Evolutionary conservation across 306 rosid genomes (phyloP).

Genomic region (Rosa multiflora): DNA sequence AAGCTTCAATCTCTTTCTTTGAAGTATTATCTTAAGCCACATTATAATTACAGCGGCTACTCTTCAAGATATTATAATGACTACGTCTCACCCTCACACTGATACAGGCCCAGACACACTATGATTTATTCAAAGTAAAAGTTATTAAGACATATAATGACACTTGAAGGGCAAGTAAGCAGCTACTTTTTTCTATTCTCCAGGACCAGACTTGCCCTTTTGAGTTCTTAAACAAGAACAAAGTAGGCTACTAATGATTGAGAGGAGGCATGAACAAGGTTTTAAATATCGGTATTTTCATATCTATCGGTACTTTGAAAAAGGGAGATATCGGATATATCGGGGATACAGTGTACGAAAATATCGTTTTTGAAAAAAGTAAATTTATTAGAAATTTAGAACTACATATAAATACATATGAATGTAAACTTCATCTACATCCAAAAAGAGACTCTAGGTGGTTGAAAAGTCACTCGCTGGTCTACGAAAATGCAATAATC

Average conservation of each 20-base stretch:
- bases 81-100: neutral
- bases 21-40: conserved; percentile 5
- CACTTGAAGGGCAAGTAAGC: conserved; percentile 35
- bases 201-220: neutral
- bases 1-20: conserved; percentile 9
- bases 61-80: conserved; percentile 16
- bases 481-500: too few species aligned
- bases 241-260: conserved; percentile 29
- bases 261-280: conserved; percentile 25
- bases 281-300: too few species aligned
- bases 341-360: too few species aligned
- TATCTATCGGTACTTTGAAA: too few species aligned
- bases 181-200: neutral
- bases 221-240: neutral
- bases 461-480: too few species aligned
- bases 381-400: too few species aligned
- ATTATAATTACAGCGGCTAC: conserved; percentile 23
- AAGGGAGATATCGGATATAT: too few species aligned
- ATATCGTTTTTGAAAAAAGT: too few species aligned
- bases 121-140: conserved; percentile 21
- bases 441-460: too few species aligned
- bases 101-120: neutral
- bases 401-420: too few species aligned
- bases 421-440: too few species aligned
- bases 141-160: conserved; percentile 33